Base-by-base conservation (phyloP, 768 basidiomycete genomes). In the Rhodosporidiobolus sp. region DNA sequence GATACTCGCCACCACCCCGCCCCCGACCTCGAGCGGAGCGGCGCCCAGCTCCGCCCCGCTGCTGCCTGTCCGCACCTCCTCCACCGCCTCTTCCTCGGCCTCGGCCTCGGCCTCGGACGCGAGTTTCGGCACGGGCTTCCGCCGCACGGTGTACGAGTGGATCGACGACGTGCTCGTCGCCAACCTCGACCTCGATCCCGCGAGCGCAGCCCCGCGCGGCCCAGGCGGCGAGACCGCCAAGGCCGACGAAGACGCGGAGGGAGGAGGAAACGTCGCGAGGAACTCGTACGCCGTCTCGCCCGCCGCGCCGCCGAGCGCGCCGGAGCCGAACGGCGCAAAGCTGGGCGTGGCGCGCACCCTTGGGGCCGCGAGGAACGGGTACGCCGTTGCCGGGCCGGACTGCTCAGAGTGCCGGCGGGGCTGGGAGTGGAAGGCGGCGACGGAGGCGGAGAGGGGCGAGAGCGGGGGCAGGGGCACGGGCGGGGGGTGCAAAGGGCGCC, bases 101-200 rank as follows among this genome's bases (percentile, higher is more conserved):
- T 59, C 63, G 43, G 54, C 1, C 8, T 70, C 69, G 49, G 60
- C 69, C 26, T 70, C 69, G 50, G 65, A 24, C 4, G 57, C 56
- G 48, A 60, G 49, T 2, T 38, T 35, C 22, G 69, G 69, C 11
- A 65, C 69, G 6, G 69, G 69, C 26, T 70, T 70, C 35, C 69
- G 69, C 30, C 45, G 52, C 9, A 69, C 53, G 10, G 11, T 12
- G 28, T 26, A 0, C 34, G 56, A 20, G 34, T 34, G 20, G 49
- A 20, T 9, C 26, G 45, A 19, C 28, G 43, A 26, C 7, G 48
- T 35, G 7, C 8, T 32, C 16, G 28, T 11, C 52, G 52, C n/a
- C 52, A n/a, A n/a, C n/a, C n/a, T n/a, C n/a, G n/a, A n/a, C n/a
- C n/a, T n/a, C n/a, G n/a, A n/a, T n/a, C n/a, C n/a, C n/a, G n/a